Base-by-base conservation (phyloP, 108 stramenopile genomes). In the Pseudonitzschia multiseries region DNA sequence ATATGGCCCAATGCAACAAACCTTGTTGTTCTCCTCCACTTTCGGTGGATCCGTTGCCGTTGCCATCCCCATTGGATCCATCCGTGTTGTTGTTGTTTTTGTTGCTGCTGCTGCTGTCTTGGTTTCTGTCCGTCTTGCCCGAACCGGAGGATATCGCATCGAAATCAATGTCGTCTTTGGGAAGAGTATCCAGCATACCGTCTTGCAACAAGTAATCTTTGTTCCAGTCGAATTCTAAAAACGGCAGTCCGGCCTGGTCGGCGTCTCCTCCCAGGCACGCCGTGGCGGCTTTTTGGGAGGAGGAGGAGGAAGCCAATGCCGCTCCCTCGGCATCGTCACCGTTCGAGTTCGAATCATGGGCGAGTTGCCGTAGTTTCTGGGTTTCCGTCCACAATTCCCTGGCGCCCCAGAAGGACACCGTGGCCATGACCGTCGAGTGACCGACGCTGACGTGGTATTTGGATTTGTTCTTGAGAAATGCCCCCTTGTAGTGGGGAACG, bases 381-480 rank as follows among this genome's bases (percentile, higher is more conserved):
- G 51, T 63, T 61, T 65, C 50, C 41, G 63, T 31, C 20, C 41
- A 42, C 56, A 99, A 75, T 74, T 99, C 97, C 31, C 71, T 70
- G 27, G 94, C 97, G 10, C 99, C 99, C 86, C 97, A 99, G 83
- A 98, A 99, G 8, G 92, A 89, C 0, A 92, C 93, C n/a, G 89
- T 93, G 15, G 96, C 98, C 96, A 98, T 92, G 8, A 97, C 90
- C 2, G 99, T 99, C 26, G 85, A 77, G 81, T 99, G 98, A 0
- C 99, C 99, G 10, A 98, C 86, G 48, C 93, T 93, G 21, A 99
- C 82, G 69, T 99, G 99, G 69, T 93, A 90, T 65, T 92, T 95
- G 17, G 78, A 63, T 15, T 85, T 87, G 43, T 88, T 79, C 31
- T 83, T 74, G 44, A 93, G 65, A n/a, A 31, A 62, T 12, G 27